Base-by-base conservation (phyloP, 2,329 filamentous ascomycete species). In the Fusarium sp. region DNA sequence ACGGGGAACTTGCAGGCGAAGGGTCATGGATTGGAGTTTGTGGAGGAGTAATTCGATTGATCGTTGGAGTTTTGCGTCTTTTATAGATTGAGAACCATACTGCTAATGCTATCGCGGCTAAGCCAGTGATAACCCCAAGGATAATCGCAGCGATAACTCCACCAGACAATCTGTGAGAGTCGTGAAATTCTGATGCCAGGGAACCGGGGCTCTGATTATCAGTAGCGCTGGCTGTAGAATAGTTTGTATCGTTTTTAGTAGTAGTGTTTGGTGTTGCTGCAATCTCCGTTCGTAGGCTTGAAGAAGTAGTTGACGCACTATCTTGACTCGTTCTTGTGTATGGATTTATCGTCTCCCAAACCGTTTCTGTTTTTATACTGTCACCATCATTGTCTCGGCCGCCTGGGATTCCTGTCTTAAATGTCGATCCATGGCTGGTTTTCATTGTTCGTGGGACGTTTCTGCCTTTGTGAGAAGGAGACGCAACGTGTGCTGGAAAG, bases 131-230 rank as follows among this genome's bases (percentile, higher is more conserved):
- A 11, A 56, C 45, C 8, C 71, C 60, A 9, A 73, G 37, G 6
- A 65, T 57, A 36, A 75, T 54, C 4, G 64, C 74, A 15, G 65
- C 71, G 33, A 74, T 69, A 12, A 49, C 49, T 18, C 70, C 70
- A 9, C 60, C 46, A 9, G 63, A 62, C 11, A 68, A 53, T 4
- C 50, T 50, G 2, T 49, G 37, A 9, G 57, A 57, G 9, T 49
- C 30, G 15, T 41, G 11, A 18, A 57, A 41, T 33, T n/a, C 52
- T 20, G 47, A 31, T 20, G 41, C 23, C 12, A 59, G 31, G 42
- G 53, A 41, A 10, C 23, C 20, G 26, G 42, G 26, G 10, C 18
- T 45, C 42, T 65, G 51, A 31, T 8, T 37, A 15, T 26, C 18
- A 28, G 12, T 37, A 15, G 52, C 42, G 28, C 31, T 51, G 13